These are phyloP conservation scores for Trichoderma virens DNA, from an alignment of 495 filamentous ascomycete species.

Conservation along the genomic window DNA sequence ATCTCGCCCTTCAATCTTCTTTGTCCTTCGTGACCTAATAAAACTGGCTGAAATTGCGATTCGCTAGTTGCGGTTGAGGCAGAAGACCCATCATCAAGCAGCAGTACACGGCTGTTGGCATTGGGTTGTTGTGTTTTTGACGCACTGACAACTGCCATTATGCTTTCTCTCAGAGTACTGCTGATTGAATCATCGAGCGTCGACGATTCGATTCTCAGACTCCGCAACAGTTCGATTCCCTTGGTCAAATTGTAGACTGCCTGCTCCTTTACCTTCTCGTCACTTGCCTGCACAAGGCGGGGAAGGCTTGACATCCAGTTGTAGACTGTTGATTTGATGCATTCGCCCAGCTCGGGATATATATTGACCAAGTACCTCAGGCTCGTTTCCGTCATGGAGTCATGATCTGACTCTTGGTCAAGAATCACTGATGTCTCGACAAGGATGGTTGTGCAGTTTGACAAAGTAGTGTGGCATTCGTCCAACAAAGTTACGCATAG, in stretches of 20 bases:
- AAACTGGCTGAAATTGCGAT: constrained; percentile 47
- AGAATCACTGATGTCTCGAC: constrained; percentile 77
- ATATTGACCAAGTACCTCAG: constrained; percentile 56
- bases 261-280: constrained; percentile 66
- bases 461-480: constrained; percentile 66
- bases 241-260: constrained; percentile 66
- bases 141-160: constrained; percentile 36
- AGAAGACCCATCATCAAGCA: not conserved
- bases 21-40: constrained; percentile 60
- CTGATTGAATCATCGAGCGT: constrained; percentile 63
- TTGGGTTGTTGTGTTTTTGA: constrained; percentile 19
- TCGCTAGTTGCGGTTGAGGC: not conserved
- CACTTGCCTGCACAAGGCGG: constrained; percentile 73
- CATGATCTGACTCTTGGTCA: constrained; percentile 43
- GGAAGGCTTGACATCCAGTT: constrained; percentile 76
- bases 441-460: constrained; percentile 59
- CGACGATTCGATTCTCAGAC: constrained; percentile 58
- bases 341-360: constrained; percentile 55
- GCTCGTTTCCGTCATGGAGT: constrained; percentile 32
- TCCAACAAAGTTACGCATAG: constrained; percentile 70
- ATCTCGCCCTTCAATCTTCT: constrained; percentile 50
- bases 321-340: constrained; percentile 65
- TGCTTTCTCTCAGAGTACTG: constrained; percentile 53
- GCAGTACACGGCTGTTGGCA: not conserved
- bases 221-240: constrained; percentile 59